These are phyloP conservation scores for Fragilaria crotonensis DNA, from an alignment of 108 stramenopile species.

Conservation along the genomic window DNA sequence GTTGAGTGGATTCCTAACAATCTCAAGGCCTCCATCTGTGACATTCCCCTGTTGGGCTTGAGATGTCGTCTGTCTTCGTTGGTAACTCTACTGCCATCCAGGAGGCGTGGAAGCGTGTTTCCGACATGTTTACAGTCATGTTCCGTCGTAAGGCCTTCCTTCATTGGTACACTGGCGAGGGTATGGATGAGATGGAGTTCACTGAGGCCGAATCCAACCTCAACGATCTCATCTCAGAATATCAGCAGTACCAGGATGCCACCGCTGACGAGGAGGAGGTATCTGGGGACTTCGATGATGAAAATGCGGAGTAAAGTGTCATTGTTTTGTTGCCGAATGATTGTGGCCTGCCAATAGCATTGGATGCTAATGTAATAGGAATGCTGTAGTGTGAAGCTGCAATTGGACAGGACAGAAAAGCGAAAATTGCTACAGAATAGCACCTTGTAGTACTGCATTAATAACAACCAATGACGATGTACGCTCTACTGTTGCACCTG, in stretches of 20 bases:
- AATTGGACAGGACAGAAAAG: too few species aligned
- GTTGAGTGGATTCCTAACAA: slow-evolving; percentile 99
- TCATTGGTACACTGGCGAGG: slow-evolving; percentile 92
- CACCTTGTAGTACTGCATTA: too few species aligned
- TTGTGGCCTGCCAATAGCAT: too few species aligned
- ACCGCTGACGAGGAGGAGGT: slow-evolving; percentile 68
- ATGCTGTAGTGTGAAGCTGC: too few species aligned
- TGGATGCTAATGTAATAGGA: too few species aligned
- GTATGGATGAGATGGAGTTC: slow-evolving; percentile 95
- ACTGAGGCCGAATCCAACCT: slow-evolving; percentile 94
- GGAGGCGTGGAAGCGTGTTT: slow-evolving; percentile 89
- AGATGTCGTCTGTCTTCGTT: slow-evolving; percentile 89
- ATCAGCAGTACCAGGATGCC: slow-evolving; percentile 93
- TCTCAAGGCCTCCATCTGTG: slow-evolving; percentile 98
- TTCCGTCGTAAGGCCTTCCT: slow-evolving; percentile 94
- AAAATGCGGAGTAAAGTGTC: too few species aligned
- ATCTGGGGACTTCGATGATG: slow-evolving; percentile 69
- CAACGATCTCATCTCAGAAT: slow-evolving; percentile 93
- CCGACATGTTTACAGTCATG: slow-evolving; percentile 88
- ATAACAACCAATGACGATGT: too few species aligned
- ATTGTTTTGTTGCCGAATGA: too few species aligned
- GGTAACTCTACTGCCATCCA: slow-evolving; percentile 95
- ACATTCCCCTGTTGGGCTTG: slow-evolving; percentile 96
- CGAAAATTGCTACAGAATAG: too few species aligned
- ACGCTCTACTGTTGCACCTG: too few species aligned